Evolutionary conservation across 192 early-diverging fungal genomes (phyloP), one percentile per base, ranked within the genome.

Genomic region (Backusella morwellensis): DNA sequence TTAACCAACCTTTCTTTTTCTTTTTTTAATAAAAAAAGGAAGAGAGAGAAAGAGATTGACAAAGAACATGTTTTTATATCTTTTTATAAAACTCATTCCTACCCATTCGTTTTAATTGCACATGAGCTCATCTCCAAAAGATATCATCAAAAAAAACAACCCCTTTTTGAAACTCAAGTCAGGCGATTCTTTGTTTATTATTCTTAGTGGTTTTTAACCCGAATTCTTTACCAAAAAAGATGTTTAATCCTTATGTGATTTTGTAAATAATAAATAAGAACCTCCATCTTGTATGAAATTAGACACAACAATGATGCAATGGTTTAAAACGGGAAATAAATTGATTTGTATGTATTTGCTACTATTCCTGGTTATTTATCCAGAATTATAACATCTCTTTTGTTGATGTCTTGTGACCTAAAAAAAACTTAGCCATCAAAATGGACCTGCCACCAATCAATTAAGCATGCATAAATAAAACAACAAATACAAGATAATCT

Each of bases 181-280:
- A 63, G 56, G 29, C 26, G 56, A 63, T 63, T 26, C 56, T 29
- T 63, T 63, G 56, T 63, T 63, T 63, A 56, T 56, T 56, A 56
- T 56, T 56, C 3, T 6, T 26, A 23, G 4, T 5, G 14, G n/a
- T 52, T 21, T 44, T 44, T 50, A 50, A 6, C 6, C 47, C 17
- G 47, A n/a, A 50, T 50, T 50, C 19, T 50, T 50, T 50, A 50
- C 47, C 47, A 19, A 50, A 50, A 50, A 19, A 50, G 19, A 50
- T 50, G 19, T 17, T 50, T 50, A 50, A 50, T 21, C 47, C 47
- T 50, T 50, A 50, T 50, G 19, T 44, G 12, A 44, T 2, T 44
- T 15, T 44, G n/a, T n/a, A 50, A 19, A 50, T 50, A 50, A 50
- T n/a, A 19, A 50, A 44, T 44, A 44, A 44, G 21, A 54, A 32